These are phyloP conservation scores for Rhizopogon rudus DNA, from an alignment of 768 basidiomycete species.

Conservation along the genomic window DNA sequence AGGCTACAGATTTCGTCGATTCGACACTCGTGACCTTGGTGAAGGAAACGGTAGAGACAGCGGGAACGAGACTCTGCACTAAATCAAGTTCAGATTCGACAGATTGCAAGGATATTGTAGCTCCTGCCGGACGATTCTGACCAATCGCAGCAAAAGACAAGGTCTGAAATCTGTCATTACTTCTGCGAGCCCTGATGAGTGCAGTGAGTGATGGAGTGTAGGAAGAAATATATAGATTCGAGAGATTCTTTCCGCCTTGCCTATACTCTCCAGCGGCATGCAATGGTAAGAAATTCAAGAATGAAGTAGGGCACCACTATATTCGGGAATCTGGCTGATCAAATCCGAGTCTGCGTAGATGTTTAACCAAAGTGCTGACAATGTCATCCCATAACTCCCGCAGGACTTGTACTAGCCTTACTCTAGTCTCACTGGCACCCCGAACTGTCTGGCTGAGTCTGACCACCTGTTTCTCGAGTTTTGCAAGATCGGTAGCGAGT, in stretches of 20 bases:
- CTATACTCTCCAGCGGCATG: constrained; percentile 6
- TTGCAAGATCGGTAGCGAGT: neutral
- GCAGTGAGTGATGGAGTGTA: constrained; percentile 6
- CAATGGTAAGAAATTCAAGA: constrained; percentile 6
- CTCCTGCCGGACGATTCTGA: neutral
- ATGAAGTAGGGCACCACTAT: constrained; percentile 7
- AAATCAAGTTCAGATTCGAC: neutral
- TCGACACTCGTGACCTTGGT: neutral
- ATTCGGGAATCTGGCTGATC: neutral
- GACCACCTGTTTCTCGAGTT: too few species aligned
- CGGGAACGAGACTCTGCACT: neutral
- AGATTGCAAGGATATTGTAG: neutral
- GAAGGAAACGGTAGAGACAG: neutral
- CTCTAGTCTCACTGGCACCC: too few species aligned
- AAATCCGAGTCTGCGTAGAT: neutral
- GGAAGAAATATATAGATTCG: constrained; percentile 2
- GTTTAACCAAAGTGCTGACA: too few species aligned
- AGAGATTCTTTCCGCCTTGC: neutral
- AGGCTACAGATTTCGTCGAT: neutral
- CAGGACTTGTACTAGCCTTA: too few species aligned
- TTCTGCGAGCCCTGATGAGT: constrained; percentile 6
- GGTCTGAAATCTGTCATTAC: neutral
- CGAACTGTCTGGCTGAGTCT: too few species aligned
- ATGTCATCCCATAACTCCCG: too few species aligned
- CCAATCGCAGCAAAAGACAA: constrained; percentile 1